Evolutionary conservation across 2,329 filamentous ascomycete genomes (phyloP).

Genomic region (Pseudocercospora pini-densiflorae): DNA sequence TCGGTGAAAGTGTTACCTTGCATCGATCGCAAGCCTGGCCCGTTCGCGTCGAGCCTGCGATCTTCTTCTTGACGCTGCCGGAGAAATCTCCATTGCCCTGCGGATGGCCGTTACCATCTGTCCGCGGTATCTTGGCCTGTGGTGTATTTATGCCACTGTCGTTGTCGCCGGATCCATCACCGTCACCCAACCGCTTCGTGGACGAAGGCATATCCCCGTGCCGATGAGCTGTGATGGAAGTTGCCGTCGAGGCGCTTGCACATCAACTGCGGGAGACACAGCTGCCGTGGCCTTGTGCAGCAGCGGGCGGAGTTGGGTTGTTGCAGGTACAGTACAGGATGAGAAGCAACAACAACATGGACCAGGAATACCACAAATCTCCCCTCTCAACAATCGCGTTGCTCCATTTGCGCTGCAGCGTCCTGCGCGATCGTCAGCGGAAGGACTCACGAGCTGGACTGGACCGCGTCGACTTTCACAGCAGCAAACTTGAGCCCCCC

Average conservation of each 20-base stretch:
- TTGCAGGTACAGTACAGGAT: not conserved
- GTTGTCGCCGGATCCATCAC: conserved; percentile 22
- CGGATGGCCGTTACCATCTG: conserved; percentile 9
- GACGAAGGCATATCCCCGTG: conserved; percentile 19
- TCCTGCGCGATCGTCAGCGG: conserved; percentile 12
- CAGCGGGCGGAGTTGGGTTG: not conserved
- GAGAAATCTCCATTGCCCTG: conserved; percentile 17
- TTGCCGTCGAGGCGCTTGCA: conserved; percentile 24
- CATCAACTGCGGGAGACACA: conserved; percentile 7
- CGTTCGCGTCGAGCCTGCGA: conserved; percentile 64
- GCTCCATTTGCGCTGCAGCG: conserved; percentile 11
- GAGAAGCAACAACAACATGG: not conserved
- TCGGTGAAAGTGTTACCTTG: conserved; percentile 61
- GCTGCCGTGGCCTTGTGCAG: conserved; percentile 4
- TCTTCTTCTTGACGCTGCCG: conserved; percentile 44
- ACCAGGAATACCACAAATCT: not conserved
- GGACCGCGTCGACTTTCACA: conserved; percentile 7
- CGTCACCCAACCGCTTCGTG: conserved; percentile 34
- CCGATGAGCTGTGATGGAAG: conserved; percentile 25
- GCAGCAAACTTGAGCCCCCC: not conserved
- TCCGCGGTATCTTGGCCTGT: conserved; percentile 13
- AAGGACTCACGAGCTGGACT: conserved; percentile 5
- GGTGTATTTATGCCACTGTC: conserved; percentile 14
- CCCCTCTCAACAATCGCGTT: conserved; percentile 5
- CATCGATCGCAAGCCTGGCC: conserved; percentile 89